These are phyloP conservation scores for Lactifluus piperatus DNA, from an alignment of 768 basidiomycete genomes.

Conservation along the genomic window DNA sequence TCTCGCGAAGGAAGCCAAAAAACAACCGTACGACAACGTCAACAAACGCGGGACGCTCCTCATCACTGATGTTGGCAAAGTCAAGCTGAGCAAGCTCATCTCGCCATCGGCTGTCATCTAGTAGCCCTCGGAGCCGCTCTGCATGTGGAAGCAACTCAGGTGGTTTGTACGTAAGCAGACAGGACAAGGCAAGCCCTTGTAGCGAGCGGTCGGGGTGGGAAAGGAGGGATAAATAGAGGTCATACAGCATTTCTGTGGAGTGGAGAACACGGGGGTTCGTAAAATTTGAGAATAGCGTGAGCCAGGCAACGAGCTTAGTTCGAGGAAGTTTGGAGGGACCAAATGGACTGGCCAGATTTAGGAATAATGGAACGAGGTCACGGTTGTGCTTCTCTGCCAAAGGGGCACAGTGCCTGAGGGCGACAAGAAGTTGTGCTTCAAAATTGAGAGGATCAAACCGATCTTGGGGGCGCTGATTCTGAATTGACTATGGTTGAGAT, in stretches of 20 bases:
- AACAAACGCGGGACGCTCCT: conserved; percentile 57
- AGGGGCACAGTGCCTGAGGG: conserved; percentile 57
- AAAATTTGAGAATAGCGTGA: conserved; percentile 84
- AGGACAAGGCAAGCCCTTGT: conserved; percentile 67
- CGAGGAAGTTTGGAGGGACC: conserved; percentile 40
- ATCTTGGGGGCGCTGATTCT: conserved; percentile 37
- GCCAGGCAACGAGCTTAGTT: conserved; percentile 62
- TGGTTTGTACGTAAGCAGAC: conserved; percentile 75
- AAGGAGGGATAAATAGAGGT: conserved; percentile 64
- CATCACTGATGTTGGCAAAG: conserved; percentile 43
- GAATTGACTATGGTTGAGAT: not conserved
- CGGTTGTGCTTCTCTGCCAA: conserved; percentile 84
- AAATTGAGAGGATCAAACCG: conserved; percentile 71
- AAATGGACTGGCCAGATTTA: conserved; percentile 38
- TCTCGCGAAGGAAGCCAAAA: conserved; percentile 84
- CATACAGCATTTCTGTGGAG: conserved; percentile 52
- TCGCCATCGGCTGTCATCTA: conserved; percentile 86
- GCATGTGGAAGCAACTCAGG: conserved; percentile 45
- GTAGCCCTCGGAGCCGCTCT: conserved; percentile 55
- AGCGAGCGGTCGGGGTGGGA: conserved; percentile 77
- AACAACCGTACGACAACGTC: conserved; percentile 65
- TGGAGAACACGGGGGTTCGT: conserved; percentile 86
- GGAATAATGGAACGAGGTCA: conserved; percentile 79
- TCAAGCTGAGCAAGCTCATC: conserved; percentile 75
- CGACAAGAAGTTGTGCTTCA: conserved; percentile 68